These are phyloP conservation scores for Phytophthora citrophthora DNA, from an alignment of 352 stramenopile species.

Conservation along the genomic window DNA sequence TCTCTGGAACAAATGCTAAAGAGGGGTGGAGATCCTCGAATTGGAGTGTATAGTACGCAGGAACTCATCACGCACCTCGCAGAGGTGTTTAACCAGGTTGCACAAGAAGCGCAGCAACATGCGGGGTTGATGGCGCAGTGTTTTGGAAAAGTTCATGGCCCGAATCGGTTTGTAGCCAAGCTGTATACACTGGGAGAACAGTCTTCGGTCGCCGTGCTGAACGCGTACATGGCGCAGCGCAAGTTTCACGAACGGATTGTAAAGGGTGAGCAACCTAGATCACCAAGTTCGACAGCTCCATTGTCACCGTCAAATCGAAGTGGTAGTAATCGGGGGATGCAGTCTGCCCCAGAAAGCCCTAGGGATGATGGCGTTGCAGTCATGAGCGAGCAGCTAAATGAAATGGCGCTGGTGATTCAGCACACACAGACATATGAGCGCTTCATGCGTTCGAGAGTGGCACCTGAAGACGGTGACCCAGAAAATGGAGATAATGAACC, in stretches of 20 bases:
- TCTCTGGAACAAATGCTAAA: slow-evolving; percentile 45
- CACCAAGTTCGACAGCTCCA: slow-evolving; percentile 10
- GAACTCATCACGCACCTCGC: slow-evolving; percentile 80
- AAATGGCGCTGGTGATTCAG: slow-evolving; percentile 86
- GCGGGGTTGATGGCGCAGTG: slow-evolving; percentile 55
- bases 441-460: slow-evolving; percentile 81
- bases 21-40: slow-evolving; percentile 22
- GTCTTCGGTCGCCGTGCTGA: slow-evolving; percentile 57
- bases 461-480: slow-evolving; percentile 14
- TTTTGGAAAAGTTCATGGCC: slow-evolving; percentile 59
- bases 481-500: slow-evolving; percentile 1
- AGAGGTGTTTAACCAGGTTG: slow-evolving; percentile 77
- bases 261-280: slow-evolving; percentile 17
- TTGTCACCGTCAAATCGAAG: slow-evolving; percentile 28
- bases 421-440: slow-evolving; percentile 91
- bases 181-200: slow-evolving; percentile 74
- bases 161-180: slow-evolving; percentile 54
- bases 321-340: slow-evolving; percentile 16
- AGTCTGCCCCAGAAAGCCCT: slow-evolving; percentile 14
- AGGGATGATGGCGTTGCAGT: slow-evolving; percentile 66
- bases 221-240: slow-evolving; percentile 77
- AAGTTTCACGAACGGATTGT: slow-evolving; percentile 74
- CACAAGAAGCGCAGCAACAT: slow-evolving; percentile 70
- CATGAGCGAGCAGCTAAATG: slow-evolving; percentile 89
- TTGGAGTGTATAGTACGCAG: slow-evolving; percentile 70